Percentiles rank a stretch among this genome's conserved stretches.
Conservation (phyloP, 2,329 filamentous ascomycete species). For the Byssoonygena ceratinophila region DNA sequence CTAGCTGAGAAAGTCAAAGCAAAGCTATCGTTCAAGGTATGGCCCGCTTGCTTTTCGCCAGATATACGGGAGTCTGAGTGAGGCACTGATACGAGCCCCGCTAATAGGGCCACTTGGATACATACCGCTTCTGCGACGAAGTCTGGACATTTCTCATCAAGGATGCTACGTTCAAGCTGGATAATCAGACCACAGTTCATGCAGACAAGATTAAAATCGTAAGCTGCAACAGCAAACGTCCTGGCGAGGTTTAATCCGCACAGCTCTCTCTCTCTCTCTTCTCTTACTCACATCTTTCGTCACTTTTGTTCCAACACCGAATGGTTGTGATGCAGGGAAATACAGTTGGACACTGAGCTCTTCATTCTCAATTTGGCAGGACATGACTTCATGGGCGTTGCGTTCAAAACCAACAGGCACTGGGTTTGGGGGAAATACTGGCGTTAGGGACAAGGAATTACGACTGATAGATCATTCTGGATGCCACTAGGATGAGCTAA, state of each 20-base stretch:
- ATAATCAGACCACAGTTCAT: conserved; percentile 61
- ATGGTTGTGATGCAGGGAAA: not conserved
- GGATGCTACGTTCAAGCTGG: conserved; percentile 97
- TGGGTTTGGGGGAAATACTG: not conserved
- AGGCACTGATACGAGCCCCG: conserved; percentile 3
- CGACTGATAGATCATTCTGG: not conserved
- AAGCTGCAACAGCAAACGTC: conserved; percentile 84
- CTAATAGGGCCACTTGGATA: conserved; percentile 79
- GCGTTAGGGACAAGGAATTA: not conserved
- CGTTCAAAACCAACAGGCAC: not conserved
- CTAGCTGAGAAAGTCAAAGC: conserved; percentile 87
- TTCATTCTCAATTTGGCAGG: not conserved
- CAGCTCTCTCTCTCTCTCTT: not conserved
- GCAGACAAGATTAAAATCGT: conserved; percentile 98
- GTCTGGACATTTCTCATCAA: conserved; percentile 99
- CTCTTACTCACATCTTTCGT: not conserved
- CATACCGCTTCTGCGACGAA: conserved; percentile 98
- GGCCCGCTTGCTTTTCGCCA: conserved; percentile 10
- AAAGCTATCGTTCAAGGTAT: conserved; percentile 87
- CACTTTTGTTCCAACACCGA: not conserved
- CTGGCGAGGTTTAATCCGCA: conserved; percentile 41
- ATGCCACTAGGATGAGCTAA: not conserved
- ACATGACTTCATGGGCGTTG: not conserved
- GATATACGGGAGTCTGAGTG: not conserved
- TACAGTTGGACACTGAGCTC: not conserved